Evolutionary conservation across 2,329 filamentous ascomycete species (phyloP), one percentile per base, ranked within the genome.

Genomic region (Xylariaceae sp.): DNA sequence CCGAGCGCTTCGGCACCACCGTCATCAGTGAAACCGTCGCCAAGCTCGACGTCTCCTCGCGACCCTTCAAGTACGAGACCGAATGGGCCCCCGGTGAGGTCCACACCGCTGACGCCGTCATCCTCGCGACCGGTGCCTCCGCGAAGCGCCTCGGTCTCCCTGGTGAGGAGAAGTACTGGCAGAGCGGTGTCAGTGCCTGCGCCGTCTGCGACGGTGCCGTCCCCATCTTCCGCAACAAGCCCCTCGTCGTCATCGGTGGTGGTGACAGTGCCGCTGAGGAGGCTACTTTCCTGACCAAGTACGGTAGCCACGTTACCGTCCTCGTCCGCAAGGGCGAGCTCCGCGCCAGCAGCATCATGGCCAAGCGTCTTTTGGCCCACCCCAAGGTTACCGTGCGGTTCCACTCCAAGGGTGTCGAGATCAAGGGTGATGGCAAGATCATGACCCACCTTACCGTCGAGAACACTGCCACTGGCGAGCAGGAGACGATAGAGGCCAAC

Each of bases 231-330:
- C 85, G 93, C 69, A 91, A 97, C 76, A 96, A 96, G 82, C 93
- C 89, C 7, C 82, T 99, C 57, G 90, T 93, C 47, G 94, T 99
- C 53, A 97, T 99, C 65, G 94, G 94, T 64, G 95, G 94, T 64
- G 94, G 94, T 70, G 94, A 99, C 78, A 96, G 90, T 13, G 94
- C 94, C 15, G 94, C 95, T 34, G 95, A 99, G 78, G 94, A 99
- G 83, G 92, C 92, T 58, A 88, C 96, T 69, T 99, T 97, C 80
- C 79, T 99, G 68, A 96, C 94, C 63, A 99, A 97, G 82, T 99
- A 97, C 79, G 94, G 89, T 65, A 91, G 87, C 77, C 91, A 94
- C 74, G 93, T 99, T 63, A 96, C 90, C 17, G 94, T 99, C 4
- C 83, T 99, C 42, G 95, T 99, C 60, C 86, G 94, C 66, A 88